Evolutionary conservation across 2,329 filamentous ascomycete species (phyloP).

Genomic region (Leptographium radiaticola): DNA sequence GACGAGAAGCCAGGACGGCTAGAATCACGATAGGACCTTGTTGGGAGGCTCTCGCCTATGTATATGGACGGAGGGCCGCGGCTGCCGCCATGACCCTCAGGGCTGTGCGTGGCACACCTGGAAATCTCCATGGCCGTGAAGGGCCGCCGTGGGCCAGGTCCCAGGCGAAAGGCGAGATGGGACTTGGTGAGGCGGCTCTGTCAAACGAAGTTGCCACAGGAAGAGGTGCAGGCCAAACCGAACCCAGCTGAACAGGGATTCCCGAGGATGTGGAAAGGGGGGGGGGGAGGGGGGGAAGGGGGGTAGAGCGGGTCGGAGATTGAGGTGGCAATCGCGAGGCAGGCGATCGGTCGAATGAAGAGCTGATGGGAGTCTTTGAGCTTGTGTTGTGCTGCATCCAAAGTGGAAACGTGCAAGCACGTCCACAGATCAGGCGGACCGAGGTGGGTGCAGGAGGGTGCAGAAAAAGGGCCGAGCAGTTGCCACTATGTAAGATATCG

Average conservation of each 20-base stretch:
- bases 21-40: constrained; percentile 4
- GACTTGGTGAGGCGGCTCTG: not conserved
- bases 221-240: not conserved
- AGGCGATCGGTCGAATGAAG: not conserved
- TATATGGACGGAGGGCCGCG: constrained; percentile 12
- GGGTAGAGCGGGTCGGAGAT: not conserved
- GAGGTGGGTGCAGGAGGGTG: not conserved
- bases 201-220: constrained; percentile 1
- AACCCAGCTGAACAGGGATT: constrained; percentile 1
- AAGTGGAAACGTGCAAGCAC: not conserved
- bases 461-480: not conserved
- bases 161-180: not conserved
- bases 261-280: not conserved
- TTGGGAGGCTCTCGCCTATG: constrained; percentile 11
- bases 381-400: not conserved
- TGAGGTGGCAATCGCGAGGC: not conserved
- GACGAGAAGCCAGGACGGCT: constrained; percentile 7
- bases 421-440: not conserved
- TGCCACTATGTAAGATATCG: constrained; percentile 7
- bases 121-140: constrained; percentile 11
- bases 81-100: not conserved
- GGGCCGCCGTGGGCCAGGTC: not conserved
- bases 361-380: not conserved
- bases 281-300: not conserved
- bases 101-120: constrained; percentile 5